Percentiles rank a stretch among this genome's conserved stretches.
Conservation (phyloP, 1,139 yeast genomes). For the Saccharomyces hybrid region DNA sequence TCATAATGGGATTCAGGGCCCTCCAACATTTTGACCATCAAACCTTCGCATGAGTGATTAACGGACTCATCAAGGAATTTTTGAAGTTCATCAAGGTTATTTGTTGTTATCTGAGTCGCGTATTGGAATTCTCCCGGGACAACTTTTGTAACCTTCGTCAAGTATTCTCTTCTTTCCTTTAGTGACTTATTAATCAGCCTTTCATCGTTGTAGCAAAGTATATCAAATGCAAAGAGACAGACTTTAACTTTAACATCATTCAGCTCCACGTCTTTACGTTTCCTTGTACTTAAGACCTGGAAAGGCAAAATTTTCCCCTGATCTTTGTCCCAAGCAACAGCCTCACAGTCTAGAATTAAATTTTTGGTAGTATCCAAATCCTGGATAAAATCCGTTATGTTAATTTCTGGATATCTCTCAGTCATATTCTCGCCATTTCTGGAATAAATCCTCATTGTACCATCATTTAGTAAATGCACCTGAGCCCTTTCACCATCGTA, state of each 20-base stretch:
- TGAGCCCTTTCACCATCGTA: constrained; percentile 99
- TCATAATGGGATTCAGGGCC: constrained; percentile 80
- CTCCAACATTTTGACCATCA: constrained; percentile 86
- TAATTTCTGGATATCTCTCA: constrained; percentile 87
- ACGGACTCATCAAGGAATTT: constrained; percentile 83
- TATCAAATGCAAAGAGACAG: constrained; percentile 87
- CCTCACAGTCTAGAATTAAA: constrained; percentile 87
- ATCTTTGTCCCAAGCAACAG: constrained; percentile 94
- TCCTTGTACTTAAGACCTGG: constrained; percentile 86
- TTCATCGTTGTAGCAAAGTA: constrained; percentile 64
- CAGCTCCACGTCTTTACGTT: constrained; percentile 84
- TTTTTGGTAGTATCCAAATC: constrained; percentile 37
- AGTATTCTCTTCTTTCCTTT: constrained; percentile 56
- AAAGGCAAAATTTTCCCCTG: constrained; percentile 77
- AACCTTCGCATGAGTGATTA: constrained; percentile 87
- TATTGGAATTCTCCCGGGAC: constrained; percentile 75
- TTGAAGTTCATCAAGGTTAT: constrained; percentile 74
- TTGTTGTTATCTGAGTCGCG: constrained; percentile 69
- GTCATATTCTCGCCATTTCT: constrained; percentile 98
- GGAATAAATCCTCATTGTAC: constrained; percentile 71
- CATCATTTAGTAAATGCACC: constrained; percentile 66
- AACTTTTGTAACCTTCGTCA: constrained; percentile 50
- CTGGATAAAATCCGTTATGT: constrained; percentile 54
- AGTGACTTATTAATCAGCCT: constrained; percentile 64
- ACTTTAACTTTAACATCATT: constrained; percentile 85